phyloP scores from a whole-genome alignment of 2,329 filamentous ascomycete genomes.

The Penicillium fuscoglaucum region DNA sequence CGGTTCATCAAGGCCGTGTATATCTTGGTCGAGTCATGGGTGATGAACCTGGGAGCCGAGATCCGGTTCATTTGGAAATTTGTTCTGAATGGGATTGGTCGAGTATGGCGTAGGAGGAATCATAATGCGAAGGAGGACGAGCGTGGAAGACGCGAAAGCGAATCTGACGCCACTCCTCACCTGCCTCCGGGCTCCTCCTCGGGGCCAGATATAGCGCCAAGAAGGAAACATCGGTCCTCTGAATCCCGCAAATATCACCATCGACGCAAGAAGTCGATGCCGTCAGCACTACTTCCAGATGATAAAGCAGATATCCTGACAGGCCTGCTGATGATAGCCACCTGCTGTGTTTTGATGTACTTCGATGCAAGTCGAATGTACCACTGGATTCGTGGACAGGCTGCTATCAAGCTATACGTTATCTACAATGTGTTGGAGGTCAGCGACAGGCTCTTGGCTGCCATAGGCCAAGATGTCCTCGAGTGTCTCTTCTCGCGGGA shows the following conservation, averaged over 20 bases:
- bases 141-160: conserved; percentile 20
- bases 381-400: conserved; percentile 92
- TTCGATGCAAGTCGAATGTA: conserved; percentile 98
- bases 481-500: conserved; percentile 94
- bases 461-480: conserved; percentile 90
- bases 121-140: conserved; percentile 17
- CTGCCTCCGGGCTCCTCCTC: conserved; percentile 17
- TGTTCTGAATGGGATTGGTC: conserved; percentile 74
- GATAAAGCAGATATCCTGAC: conserved; percentile 96
- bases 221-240: conserved; percentile 31
- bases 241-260: conserved; percentile 52
- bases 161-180: conserved; percentile 23
- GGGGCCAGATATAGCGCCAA: conserved; percentile 19
- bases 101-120: conserved; percentile 68
- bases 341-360: conserved; percentile 79
- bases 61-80: conserved; percentile 69
- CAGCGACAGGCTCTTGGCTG: conserved; percentile 83
- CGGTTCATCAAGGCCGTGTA: conserved; percentile 79
- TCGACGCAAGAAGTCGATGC: conserved; percentile 76
- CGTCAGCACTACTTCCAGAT: conserved; percentile 79
- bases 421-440: conserved; percentile 97
- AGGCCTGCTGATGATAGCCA: conserved; percentile 81
- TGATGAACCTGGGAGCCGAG: conserved; percentile 69
- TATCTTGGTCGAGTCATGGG: conserved; percentile 78
- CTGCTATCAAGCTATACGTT: conserved; percentile 96